Percentiles rank a stretch among this genome's conserved stretches.
phyloP scores from a whole-genome alignment of 2,329 filamentous ascomycete genomes.

The Cladosporium colombiae region DNA sequence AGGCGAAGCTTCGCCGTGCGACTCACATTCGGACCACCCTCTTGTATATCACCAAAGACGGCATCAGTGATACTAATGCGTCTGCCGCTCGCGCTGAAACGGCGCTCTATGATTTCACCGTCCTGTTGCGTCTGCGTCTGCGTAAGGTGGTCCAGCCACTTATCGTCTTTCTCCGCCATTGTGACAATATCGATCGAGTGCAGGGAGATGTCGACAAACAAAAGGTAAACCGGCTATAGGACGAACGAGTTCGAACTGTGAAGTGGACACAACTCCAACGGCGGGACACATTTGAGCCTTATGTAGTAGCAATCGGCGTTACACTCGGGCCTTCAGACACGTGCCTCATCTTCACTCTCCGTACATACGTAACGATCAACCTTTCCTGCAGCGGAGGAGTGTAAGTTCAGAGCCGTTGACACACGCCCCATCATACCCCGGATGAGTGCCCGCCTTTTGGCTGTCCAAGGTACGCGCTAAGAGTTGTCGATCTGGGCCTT shows the following conservation, averaged over 20 bases:
- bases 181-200: not conserved
- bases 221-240: not conserved
- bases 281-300: not conserved
- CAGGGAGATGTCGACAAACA: not conserved
- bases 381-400: not conserved
- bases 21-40: conserved; percentile 23
- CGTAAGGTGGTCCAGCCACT: conserved; percentile 6
- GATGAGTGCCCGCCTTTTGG: not conserved
- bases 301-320: not conserved
- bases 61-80: conserved; percentile 21
- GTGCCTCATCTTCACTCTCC: not conserved
- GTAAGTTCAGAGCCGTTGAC: conserved; percentile 1
- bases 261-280: not conserved
- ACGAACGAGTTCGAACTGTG: not conserved
- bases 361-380: conserved; percentile 3
- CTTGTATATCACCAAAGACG: conserved; percentile 26
- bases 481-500: conserved; percentile 1
- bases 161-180: conserved; percentile 17
- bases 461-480: conserved; percentile 2
- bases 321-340: not conserved
- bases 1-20: conserved; percentile 22
- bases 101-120: conserved; percentile 7
- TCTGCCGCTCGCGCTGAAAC: conserved; percentile 15
- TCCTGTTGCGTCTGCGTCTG: conserved; percentile 2
- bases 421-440: conserved; percentile 16